These are phyloP conservation scores for Paecilomyces sp. DNA, from an alignment of 2,329 filamentous ascomycete genomes.

Conservation along the genomic window DNA sequence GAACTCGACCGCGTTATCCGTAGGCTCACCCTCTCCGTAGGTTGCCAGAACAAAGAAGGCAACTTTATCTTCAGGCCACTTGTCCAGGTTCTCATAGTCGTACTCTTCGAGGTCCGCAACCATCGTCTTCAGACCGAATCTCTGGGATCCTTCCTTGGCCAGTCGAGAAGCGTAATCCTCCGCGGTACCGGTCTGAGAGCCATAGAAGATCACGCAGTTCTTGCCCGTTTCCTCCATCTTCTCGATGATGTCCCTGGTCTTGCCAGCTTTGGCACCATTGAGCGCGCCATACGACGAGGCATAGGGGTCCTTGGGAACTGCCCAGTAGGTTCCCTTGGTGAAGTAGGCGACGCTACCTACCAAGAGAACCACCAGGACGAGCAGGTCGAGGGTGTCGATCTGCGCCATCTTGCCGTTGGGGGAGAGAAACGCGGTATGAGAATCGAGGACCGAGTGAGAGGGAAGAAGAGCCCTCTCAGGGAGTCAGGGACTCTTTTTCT, in stretches of 20 bases:
- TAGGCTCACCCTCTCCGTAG: conserved; percentile 96
- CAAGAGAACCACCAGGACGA: conserved; percentile 81
- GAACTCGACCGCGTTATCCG: conserved; percentile 97
- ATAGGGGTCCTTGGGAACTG: conserved; percentile 79
- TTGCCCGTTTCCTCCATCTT: conserved; percentile 94
- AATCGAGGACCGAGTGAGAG: conserved; percentile 2
- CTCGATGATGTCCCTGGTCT: conserved; percentile 86
- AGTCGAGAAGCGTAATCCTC: conserved; percentile 96
- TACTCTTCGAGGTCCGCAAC: conserved; percentile 97
- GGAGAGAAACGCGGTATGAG: conserved; percentile 3
- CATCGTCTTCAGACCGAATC: conserved; percentile 96
- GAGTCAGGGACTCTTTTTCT: background rate
- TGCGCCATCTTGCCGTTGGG: conserved; percentile 65
- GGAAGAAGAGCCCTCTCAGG: background rate
- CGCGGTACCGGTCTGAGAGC: conserved; percentile 94
- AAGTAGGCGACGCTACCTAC: conserved; percentile 90
- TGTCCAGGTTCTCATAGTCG: conserved; percentile 89
- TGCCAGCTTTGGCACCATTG: conserved; percentile 67
- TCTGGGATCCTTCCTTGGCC: conserved; percentile 93
- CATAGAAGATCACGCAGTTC: conserved; percentile 98
- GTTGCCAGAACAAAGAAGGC: conserved; percentile 94
- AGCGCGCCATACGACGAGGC: conserved; percentile 58
- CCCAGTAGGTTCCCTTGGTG: conserved; percentile 95
- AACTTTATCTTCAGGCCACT: conserved; percentile 81
- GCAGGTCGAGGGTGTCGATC: conserved; percentile 88